Evolutionary conservation across 2,329 filamentous ascomycete genomes (phyloP).

Genomic region (Calonectria crousiana): DNA sequence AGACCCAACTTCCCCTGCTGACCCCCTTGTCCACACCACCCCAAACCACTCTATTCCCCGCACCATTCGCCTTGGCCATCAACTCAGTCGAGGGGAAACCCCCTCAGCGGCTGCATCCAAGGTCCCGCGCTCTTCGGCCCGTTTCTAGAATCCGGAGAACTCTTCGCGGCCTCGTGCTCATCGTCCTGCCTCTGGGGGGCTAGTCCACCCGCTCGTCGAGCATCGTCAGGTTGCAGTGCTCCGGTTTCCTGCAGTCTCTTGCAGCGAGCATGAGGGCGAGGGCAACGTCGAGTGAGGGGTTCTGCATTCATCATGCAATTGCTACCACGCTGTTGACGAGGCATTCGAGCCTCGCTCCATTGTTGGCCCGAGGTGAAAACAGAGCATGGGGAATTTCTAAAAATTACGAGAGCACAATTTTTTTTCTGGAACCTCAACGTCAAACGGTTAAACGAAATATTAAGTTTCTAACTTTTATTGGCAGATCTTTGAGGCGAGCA

Average conservation of each 20-base stretch:
- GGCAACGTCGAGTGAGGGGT: slow-evolving; percentile 30
- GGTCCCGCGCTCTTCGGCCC: slow-evolving; percentile 41
- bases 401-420: not conserved
- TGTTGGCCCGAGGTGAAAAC: not conserved
- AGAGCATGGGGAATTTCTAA: not conserved
- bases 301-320: slow-evolving; percentile 5
- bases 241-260: slow-evolving; percentile 2
- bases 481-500: slow-evolving; percentile 25
- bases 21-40: slow-evolving; percentile 5
- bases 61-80: slow-evolving; percentile 21
- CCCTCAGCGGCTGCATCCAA: slow-evolving; percentile 16
- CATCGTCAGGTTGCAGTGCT: slow-evolving; percentile 29
- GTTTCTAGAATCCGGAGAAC: slow-evolving; percentile 27
- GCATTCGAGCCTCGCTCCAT: not conserved
- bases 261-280: not conserved
- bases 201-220: not conserved
- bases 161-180: slow-evolving; percentile 16
- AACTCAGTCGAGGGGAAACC: slow-evolving; percentile 10
- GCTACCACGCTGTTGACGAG: not conserved
- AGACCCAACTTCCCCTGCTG: slow-evolving; percentile 23
- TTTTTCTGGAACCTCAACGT: slow-evolving; percentile 17
- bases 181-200: not conserved
- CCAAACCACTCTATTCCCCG: slow-evolving; percentile 16
- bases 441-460: slow-evolving; percentile 14
- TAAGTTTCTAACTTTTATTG: slow-evolving; percentile 5